Evolutionary conservation across 2,329 filamentous ascomycete species (phyloP).

Genomic region (Neofusicoccum laricinum): DNA sequence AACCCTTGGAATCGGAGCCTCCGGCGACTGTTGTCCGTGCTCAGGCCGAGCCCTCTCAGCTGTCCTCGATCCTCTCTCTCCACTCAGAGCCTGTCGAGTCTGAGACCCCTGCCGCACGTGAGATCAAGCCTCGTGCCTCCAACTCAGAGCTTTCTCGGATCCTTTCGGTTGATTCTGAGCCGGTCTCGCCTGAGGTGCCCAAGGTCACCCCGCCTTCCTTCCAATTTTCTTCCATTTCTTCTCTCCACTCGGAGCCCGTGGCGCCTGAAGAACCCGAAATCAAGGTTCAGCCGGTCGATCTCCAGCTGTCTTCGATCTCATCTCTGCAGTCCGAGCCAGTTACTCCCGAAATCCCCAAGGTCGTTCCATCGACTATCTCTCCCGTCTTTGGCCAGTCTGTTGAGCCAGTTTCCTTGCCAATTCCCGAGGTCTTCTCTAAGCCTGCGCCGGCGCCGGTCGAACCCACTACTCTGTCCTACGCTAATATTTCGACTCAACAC

Average conservation of each 20-base stretch:
- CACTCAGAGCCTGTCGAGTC: conserved; percentile 14
- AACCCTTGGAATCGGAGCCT: conserved; percentile 20
- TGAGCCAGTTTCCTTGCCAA: conserved; percentile 19
- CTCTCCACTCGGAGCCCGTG: conserved; percentile 7
- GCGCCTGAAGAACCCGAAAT: conserved; percentile 13
- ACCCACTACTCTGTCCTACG: conserved; percentile 23
- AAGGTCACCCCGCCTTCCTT: background rate
- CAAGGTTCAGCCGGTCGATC: conserved; percentile 1
- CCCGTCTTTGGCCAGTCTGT: background rate
- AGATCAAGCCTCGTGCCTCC: background rate
- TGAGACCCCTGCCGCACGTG: background rate
- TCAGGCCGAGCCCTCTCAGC: background rate
- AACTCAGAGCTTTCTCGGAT: conserved; percentile 9
- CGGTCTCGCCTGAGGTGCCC: conserved; percentile 17
- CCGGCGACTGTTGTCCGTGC: conserved; percentile 2
- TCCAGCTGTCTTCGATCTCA: conserved; percentile 20
- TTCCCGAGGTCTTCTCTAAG: conserved; percentile 3
- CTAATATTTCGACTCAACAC: conserved; percentile 27
- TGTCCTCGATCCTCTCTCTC: conserved; percentile 10
- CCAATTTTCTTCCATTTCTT: conserved; percentile 5
- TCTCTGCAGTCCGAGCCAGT: conserved; percentile 21
- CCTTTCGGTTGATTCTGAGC: conserved; percentile 17
- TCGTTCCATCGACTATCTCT: background rate
- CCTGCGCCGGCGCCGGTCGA: conserved; percentile 21
- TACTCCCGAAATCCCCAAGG: background rate